Conservation (phyloP, 73 alveolate species). For the Paramecium pentaurelia region DNA sequence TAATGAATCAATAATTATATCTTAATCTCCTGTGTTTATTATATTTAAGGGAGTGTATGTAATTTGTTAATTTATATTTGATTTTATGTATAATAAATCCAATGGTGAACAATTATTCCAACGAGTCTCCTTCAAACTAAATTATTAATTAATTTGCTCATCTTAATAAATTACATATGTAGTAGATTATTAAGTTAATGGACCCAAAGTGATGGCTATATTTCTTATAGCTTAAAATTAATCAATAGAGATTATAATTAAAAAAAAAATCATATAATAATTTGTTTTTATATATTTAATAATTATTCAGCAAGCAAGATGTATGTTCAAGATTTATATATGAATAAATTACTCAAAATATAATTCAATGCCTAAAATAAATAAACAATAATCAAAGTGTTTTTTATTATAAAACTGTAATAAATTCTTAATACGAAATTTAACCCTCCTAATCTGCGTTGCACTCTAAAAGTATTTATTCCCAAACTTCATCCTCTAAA, state of each 20-base stretch:
- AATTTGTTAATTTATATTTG: neutral
- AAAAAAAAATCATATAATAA: neutral
- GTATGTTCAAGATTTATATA: neutral
- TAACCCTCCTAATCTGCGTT: constrained; percentile 67
- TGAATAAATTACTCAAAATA: neutral
- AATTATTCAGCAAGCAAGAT: neutral
- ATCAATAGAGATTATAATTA: neutral
- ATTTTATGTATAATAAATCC: neutral
- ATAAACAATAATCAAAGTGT: neutral
- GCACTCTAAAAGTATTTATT: constrained; percentile 41
- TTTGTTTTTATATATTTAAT: neutral
- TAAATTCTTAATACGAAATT: constrained; percentile 59
- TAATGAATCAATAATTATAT: neutral
- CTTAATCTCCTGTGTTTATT: neutral
- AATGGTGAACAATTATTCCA: neutral
- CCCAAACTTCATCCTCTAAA: constrained; percentile 55
- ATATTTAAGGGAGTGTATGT: neutral
- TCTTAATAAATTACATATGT: neutral
- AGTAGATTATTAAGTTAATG: neutral
- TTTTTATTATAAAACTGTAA: neutral
- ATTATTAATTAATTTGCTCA: neutral
- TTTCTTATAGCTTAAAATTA: neutral
- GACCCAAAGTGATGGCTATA: neutral
- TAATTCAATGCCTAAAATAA: neutral
- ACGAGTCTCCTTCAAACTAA: neutral